Base-by-base conservation (phyloP, 257 asterid genomes). In the Salvia splendens region DNA sequence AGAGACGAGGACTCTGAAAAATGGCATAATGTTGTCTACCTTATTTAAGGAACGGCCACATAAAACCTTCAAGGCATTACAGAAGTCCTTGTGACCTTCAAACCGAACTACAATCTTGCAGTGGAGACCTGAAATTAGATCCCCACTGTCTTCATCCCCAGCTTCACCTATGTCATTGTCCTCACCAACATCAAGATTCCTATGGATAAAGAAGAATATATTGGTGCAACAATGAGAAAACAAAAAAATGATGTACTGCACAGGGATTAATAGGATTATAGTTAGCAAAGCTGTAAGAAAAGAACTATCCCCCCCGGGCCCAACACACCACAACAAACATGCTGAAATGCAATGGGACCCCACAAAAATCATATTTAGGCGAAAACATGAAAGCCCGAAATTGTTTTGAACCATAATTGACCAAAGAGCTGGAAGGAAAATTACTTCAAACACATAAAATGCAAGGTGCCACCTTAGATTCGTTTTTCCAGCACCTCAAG, bases 101-200 rank as follows among this genome's bases (percentile, higher is more conserved):
- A 88, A 94, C 70, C 85, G 92, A 71, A 91, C 91, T 58, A 88
- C 85, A 60, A 91, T 79, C 84, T 85, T 94, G 79, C 99, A 94
- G 17, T 91, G 83, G 68, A 94, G 96, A 74, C 99, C 96, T 14
- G 97, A 76, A 76, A 88, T 83, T 73, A 91, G 75, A 77, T 84
- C 81, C 41, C 40, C 82, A 60, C 68, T 81, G 41, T 82, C 94
- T 67, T 86, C 96, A 62, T 79, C 87, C 51, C 57, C 91, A 73
- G 61, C 82, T 30, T 81, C 82, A 65, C 86, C 92, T 74, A 70
- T 43, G 77, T 70, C 81, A 78, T 85, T 82, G 82, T 94, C 99
- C 86, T 91, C 96, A 16, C 95, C 87, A 49, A 94, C 99, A 69
- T 88, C 92, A 80, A 91, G 89, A 81, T 83, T 88, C 95, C 99